These are phyloP conservation scores for Ascochyta rabiei DNA, from an alignment of 2,329 filamentous ascomycete species.

Conservation along the genomic window DNA sequence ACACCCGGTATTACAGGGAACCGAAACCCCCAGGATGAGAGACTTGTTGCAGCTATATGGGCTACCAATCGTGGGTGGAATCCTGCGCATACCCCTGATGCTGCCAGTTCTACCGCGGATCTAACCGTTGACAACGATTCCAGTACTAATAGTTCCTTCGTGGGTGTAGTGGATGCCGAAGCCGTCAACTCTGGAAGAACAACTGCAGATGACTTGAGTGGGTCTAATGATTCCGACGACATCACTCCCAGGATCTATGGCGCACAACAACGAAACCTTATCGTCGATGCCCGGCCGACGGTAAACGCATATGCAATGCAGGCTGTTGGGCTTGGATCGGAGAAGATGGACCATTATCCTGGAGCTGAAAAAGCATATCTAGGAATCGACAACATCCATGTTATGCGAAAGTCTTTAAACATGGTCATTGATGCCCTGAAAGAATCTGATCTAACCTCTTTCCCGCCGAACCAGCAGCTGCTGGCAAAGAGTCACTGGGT, in stretches of 20 bases:
- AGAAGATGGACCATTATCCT: slow-evolving; percentile 97
- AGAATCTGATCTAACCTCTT: slow-evolving; percentile 83
- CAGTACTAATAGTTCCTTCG: slow-evolving; percentile 44
- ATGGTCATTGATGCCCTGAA: slow-evolving; percentile 90
- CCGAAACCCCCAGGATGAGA: slow-evolving; percentile 93
- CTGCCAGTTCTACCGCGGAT: slow-evolving; percentile 35
- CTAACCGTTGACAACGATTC: slow-evolving; percentile 43
- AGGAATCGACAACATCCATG: slow-evolving; percentile 97
- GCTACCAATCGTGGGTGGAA: slow-evolving; percentile 61
- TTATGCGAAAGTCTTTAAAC: slow-evolving; percentile 90
- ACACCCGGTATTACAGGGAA: slow-evolving; percentile 84
- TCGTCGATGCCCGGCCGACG: slow-evolving; percentile 92
- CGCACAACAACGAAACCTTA: slow-evolving; percentile 90
- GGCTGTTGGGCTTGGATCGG: slow-evolving; percentile 87
- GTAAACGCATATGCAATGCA: slow-evolving; percentile 96
- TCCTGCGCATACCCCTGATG: slow-evolving; percentile 26
- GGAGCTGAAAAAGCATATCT: slow-evolving; percentile 90
- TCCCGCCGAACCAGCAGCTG: slow-evolving; percentile 81
- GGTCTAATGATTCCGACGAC: slow-evolving; percentile 45
- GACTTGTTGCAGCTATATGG: slow-evolving; percentile 90
- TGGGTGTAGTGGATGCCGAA: slow-evolving; percentile 38
- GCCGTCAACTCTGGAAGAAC: slow-evolving; percentile 21
- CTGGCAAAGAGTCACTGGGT: slow-evolving; percentile 88
- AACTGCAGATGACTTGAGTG: slow-evolving; percentile 36
- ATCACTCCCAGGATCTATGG: slow-evolving; percentile 69